A percentile compares a stretch with the other conserved stretches of the same genome.
Evolutionary conservation across 2,329 filamentous ascomycete species (phyloP).

Genomic region (Botrytis tulipae): DNA sequence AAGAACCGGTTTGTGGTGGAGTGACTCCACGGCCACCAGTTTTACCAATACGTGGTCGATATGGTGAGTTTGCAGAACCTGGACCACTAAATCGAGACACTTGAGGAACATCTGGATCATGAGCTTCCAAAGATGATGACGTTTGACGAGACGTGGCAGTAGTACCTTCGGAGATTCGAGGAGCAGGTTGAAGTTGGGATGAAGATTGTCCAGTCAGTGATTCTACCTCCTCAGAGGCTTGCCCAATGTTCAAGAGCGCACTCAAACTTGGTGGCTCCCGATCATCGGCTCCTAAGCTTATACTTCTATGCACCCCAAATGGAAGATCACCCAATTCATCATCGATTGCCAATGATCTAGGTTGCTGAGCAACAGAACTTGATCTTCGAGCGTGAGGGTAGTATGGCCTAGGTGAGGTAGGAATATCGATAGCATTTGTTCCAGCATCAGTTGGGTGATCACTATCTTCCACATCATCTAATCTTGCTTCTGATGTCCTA

Average conservation of each 20-base stretch:
- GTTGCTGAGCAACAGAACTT: constrained; percentile 67
- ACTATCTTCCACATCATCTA: constrained; percentile 33
- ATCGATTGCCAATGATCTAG: constrained; percentile 52
- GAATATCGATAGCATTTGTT: constrained; percentile 70
- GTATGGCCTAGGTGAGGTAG: constrained; percentile 62
- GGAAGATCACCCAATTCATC: constrained; percentile 60
- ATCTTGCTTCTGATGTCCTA: constrained; percentile 28
- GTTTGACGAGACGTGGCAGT: constrained; percentile 32
- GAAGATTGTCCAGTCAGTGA: constrained; percentile 34
- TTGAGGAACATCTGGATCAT: constrained; percentile 32
- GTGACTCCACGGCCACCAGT: constrained; percentile 37
- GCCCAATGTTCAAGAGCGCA: constrained; percentile 52
- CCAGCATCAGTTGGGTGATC: constrained; percentile 47
- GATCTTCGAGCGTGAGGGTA: constrained; percentile 58
- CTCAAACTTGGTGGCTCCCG: constrained; percentile 65
- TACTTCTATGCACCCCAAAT: constrained; percentile 61
- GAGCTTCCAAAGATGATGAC: constrained; percentile 35
- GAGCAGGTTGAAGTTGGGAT: constrained; percentile 37
- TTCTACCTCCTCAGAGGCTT: constrained; percentile 43
- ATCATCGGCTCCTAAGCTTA: constrained; percentile 65
- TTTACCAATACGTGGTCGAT: constrained; percentile 36
- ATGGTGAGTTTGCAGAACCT: constrained; percentile 36
- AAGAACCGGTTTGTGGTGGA: constrained; percentile 38
- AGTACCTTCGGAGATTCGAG: constrained; percentile 35
- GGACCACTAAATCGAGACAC: constrained; percentile 30